A percentile compares a stretch with the other conserved stretches of the same genome.
Evolutionary conservation across 2,329 filamentous ascomycete species (phyloP).

Genomic region (Cytospora leucostoma): DNA sequence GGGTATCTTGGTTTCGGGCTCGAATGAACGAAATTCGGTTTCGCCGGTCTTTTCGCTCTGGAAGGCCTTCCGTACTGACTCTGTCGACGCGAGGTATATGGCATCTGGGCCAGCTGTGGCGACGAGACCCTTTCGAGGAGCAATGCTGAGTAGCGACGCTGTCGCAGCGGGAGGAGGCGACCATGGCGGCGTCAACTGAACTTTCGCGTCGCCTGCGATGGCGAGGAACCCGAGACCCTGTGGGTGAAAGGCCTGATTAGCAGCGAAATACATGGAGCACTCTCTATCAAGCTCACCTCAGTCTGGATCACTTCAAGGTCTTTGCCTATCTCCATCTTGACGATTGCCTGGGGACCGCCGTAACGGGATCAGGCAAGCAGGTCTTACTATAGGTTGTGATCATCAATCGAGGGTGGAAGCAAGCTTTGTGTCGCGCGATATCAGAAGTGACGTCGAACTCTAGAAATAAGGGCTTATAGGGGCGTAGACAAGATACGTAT

Average conservation of each 20-base stretch:
- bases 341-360: conserved; percentile 30
- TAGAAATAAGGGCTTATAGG: neutral
- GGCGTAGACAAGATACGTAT: neutral
- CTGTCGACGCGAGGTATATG: conserved; percentile 74
- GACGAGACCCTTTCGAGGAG: conserved; percentile 75
- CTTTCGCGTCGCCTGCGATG: conserved; percentile 76
- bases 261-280: conserved; percentile 23
- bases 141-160: conserved; percentile 81
- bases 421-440: neutral
- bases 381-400: conserved; percentile 17
- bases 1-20: conserved; percentile 71
- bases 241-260: conserved; percentile 28
- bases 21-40: conserved; percentile 68
- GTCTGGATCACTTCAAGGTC: conserved; percentile 79
- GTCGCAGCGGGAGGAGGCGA: conserved; percentile 72
- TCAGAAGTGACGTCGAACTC: neutral
- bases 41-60: conserved; percentile 59
- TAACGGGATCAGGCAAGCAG: conserved; percentile 24
- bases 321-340: conserved; percentile 51
- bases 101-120: conserved; percentile 84
- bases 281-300: conserved; percentile 59
- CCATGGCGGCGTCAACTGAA: conserved; percentile 81
- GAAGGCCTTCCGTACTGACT: conserved; percentile 76
- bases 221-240: conserved; percentile 79
- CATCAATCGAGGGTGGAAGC: conserved; percentile 14